A percentile compares a stretch with the other conserved stretches of the same genome.
Evolutionary conservation across 148 eudicot species (phyloP).

Genomic region (Oxyria digyna): DNA sequence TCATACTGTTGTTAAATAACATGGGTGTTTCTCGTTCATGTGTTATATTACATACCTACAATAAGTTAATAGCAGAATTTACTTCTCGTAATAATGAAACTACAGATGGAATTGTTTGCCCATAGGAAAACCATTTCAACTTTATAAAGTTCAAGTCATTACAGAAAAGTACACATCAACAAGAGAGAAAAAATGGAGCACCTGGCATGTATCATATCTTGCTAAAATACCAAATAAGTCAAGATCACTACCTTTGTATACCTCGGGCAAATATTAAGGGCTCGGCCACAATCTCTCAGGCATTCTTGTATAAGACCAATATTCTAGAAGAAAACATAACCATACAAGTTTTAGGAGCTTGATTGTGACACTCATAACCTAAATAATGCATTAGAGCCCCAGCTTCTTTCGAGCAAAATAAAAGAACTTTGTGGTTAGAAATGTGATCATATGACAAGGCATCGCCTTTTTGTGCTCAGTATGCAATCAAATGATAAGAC

Average conservation of each 20-base stretch:
- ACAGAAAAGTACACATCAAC: not conserved
- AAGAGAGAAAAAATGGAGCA: not conserved
- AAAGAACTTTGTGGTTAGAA: not conserved
- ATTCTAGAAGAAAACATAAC: constrained; percentile 38
- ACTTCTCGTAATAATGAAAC: not conserved
- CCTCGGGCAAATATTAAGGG: constrained; percentile 39
- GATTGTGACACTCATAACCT: not conserved
- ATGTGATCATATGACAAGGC: not conserved
- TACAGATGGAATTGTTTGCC: not conserved
- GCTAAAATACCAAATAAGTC: not conserved
- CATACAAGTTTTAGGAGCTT: not conserved
- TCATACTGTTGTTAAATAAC: not conserved
- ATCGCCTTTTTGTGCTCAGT: not conserved
- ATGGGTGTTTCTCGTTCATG: not conserved
- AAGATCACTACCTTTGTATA: constrained; percentile 60
- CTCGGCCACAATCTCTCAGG: constrained; percentile 71
- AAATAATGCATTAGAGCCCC: not conserved
- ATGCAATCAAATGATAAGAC: not conserved
- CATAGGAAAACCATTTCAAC: not conserved
- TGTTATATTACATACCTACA: not conserved
- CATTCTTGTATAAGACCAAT: constrained; percentile 56
- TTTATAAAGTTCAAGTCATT: not conserved
- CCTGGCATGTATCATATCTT: not conserved
- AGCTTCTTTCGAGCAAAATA: not conserved
- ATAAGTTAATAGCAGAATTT: not conserved